Percentiles rank a stretch among this genome's conserved stretches.
Conservation (phyloP, 352 stramenopile species). For the Phytophthora idaei region DNA sequence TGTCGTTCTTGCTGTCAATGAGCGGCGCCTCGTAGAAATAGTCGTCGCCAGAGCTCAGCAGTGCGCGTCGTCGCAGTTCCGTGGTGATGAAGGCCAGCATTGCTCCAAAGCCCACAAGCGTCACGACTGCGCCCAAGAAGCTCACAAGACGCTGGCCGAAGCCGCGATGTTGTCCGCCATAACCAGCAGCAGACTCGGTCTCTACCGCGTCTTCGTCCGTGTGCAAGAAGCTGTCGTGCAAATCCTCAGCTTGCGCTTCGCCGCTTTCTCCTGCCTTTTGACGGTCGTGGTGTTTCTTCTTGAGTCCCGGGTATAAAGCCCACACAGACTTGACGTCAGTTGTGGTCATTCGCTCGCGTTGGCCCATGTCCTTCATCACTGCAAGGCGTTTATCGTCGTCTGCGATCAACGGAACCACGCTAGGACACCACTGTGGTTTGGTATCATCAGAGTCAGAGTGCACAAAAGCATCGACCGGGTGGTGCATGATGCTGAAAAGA, state of each 20-base stretch:
- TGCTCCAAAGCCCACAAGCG: constrained; percentile 57
- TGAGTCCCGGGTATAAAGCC: constrained; percentile 67
- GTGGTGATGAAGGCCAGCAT: constrained; percentile 47
- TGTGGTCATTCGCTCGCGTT: constrained; percentile 71
- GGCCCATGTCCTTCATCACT: constrained; percentile 73
- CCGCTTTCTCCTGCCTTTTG: constrained; percentile 43
- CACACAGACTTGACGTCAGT: constrained; percentile 82
- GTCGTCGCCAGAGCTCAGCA: constrained; percentile 45
- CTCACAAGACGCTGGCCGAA: constrained; percentile 57
- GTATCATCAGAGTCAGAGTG: constrained; percentile 33
- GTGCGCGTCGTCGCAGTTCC: constrained; percentile 41
- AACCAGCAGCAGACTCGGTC: constrained; percentile 9
- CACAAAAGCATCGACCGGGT: constrained; percentile 72
- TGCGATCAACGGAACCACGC: constrained; percentile 64
- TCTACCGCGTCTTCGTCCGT: constrained; percentile 47
- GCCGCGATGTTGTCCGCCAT: constrained; percentile 10
- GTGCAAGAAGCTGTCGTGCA: constrained; percentile 74
- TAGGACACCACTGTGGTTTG: constrained; percentile 65
- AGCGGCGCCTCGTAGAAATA: constrained; percentile 78
- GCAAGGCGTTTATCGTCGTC: constrained; percentile 50
- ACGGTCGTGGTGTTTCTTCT: constrained; percentile 44
- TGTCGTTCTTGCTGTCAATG: constrained; percentile 53
- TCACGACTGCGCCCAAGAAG: constrained; percentile 72
- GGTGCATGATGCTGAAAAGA: constrained; percentile 89
- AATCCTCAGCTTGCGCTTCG: constrained; percentile 25